Conservation (phyloP, 352 stramenopile genomes). For the Pythium monospermum region DNA sequence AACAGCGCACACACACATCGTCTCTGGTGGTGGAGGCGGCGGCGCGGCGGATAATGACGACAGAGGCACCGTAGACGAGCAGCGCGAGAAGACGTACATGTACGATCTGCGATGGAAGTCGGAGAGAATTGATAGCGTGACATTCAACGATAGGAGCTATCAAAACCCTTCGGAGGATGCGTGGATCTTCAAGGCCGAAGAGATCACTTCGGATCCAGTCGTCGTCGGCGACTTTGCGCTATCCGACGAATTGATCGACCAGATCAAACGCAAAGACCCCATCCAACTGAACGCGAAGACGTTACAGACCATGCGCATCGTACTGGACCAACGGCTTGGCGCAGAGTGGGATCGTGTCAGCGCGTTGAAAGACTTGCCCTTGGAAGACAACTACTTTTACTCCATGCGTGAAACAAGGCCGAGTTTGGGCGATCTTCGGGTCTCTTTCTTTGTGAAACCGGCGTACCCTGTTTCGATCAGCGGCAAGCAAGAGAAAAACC, state of each 20-base stretch:
- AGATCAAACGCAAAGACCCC: constrained; percentile 55
- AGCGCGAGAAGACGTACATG: constrained; percentile 62
- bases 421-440: constrained; percentile 50
- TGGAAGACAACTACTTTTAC: constrained; percentile 63
- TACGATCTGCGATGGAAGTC: constrained; percentile 64
- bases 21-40: constrained; percentile 18
- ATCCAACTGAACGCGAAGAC: constrained; percentile 38
- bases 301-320: constrained; percentile 46
- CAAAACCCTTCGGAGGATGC: constrained; percentile 55
- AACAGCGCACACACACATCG: constrained; percentile 50
- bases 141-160: constrained; percentile 58
- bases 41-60: constrained; percentile 35
- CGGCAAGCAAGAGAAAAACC: constrained; percentile 32
- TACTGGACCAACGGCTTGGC: constrained; percentile 50
- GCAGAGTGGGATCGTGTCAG: constrained; percentile 32
- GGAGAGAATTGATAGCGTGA: constrained; percentile 43
- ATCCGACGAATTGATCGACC: constrained; percentile 49
- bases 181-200: constrained; percentile 44
- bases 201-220: constrained; percentile 23
- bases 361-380: constrained; percentile 40
- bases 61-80: constrained; percentile 34
- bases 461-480: constrained; percentile 69
- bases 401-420: constrained; percentile 13
- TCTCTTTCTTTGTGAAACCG: constrained; percentile 60
- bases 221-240: constrained; percentile 63